Conservation (phyloP, 2,329 filamentous ascomycete species). For the Aspergillus latus region DNA sequence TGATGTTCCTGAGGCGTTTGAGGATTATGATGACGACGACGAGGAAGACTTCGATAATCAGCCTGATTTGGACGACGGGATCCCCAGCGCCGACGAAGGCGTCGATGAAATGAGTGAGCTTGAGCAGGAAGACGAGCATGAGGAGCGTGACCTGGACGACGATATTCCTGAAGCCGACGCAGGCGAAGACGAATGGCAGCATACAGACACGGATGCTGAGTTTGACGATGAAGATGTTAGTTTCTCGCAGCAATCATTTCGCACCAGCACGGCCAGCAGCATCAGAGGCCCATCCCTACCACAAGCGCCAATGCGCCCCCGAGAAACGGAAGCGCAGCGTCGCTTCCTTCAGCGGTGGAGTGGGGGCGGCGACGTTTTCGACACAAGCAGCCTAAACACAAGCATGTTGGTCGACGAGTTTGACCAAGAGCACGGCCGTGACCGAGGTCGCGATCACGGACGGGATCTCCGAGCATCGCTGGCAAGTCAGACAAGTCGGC, state of each 20-base stretch:
- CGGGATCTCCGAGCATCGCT: constrained; percentile 32
- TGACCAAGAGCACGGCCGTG: constrained; percentile 15
- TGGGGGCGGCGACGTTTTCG: constrained; percentile 34
- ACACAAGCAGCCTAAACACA: constrained; percentile 28
- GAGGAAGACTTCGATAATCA: constrained; percentile 41
- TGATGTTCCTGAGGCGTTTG: constrained; percentile 66
- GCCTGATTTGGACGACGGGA: constrained; percentile 40
- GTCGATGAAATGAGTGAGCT: constrained; percentile 47
- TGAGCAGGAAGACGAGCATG: constrained; percentile 54
- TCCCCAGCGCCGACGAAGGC: constrained; percentile 35
- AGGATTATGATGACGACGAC: constrained; percentile 41
- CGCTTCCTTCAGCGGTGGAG: constrained; percentile 42
- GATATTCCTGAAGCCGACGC: constrained; percentile 61
- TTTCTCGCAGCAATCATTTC: constrained; percentile 28
- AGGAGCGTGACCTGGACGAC: constrained; percentile 68
- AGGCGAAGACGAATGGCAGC: constrained; percentile 65
- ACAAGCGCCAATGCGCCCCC: constrained; percentile 23
- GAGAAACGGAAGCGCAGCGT: constrained; percentile 43
- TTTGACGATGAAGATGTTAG: constrained; percentile 46
- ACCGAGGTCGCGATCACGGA: constrained; percentile 3
- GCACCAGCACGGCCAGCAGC: constrained; percentile 37
- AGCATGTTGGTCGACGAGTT: constrained; percentile 36
- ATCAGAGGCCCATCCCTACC: constrained; percentile 31
- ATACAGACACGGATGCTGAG: constrained; percentile 72
- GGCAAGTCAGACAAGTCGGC: constrained; percentile 33